A percentile compares a stretch with the other conserved stretches of the same genome.
phyloP scores from a whole-genome alignment of 2,329 filamentous ascomycete genomes.

The Teratosphaeriaceae sp. region DNA sequence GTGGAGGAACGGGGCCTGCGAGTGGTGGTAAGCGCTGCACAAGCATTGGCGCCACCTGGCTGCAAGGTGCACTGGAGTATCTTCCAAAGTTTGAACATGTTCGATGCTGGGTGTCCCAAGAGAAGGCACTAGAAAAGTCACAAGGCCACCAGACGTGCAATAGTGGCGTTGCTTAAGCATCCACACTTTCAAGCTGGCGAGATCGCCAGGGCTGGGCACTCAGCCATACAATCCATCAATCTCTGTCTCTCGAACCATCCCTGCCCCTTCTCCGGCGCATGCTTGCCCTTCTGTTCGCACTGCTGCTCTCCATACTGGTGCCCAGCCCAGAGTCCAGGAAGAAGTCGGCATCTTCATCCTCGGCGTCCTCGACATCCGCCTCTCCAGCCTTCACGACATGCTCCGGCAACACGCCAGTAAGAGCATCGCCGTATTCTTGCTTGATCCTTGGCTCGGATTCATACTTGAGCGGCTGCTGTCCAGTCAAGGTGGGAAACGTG shows the following conservation, averaged over 20 bases:
- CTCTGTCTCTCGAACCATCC: slow-evolving; percentile 8
- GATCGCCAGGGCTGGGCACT: too few relatives aligned
- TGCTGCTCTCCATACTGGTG: slow-evolving; percentile 41
- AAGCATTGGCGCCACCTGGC: neutral
- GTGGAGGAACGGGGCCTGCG: neutral
- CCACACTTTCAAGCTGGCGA: too few relatives aligned
- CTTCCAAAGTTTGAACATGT: neutral
- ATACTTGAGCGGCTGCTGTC: slow-evolving; percentile 36
- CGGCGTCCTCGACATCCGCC: slow-evolving; percentile 37
- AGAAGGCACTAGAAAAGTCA: too few relatives aligned
- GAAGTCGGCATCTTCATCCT: slow-evolving; percentile 39
- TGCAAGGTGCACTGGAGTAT: neutral
- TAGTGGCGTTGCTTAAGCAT: too few relatives aligned
- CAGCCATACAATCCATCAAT: too few relatives aligned
- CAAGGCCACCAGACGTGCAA: too few relatives aligned
- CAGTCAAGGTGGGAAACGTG: slow-evolving; percentile 42
- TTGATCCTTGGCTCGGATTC: slow-evolving; percentile 21
- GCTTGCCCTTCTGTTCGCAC: slow-evolving; percentile 21
- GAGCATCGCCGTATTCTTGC: slow-evolving; percentile 21
- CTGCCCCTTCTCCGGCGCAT: slow-evolving; percentile 23
- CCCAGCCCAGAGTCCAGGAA: slow-evolving; percentile 43
- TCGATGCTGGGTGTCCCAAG: neutral
- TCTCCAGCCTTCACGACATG: slow-evolving; percentile 19
- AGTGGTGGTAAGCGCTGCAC: neutral
- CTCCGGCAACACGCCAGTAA: slow-evolving; percentile 12